A percentile compares a stretch with the other conserved stretches of the same genome.
These are phyloP conservation scores for Fusarium sp. DNA, from an alignment of 2,329 filamentous ascomycete genomes.

Conservation along the genomic window DNA sequence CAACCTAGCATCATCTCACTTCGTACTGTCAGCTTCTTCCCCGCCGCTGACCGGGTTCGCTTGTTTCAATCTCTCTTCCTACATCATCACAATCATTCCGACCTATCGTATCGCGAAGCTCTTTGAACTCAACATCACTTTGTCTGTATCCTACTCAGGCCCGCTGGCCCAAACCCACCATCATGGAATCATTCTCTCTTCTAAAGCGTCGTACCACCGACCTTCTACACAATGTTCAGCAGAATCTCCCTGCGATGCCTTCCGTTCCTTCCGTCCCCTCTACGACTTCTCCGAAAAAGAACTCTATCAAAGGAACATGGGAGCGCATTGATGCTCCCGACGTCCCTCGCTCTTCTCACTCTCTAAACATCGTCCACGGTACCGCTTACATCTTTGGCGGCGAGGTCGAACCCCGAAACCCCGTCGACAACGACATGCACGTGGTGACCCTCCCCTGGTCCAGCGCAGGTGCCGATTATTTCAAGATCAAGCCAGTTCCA, in stretches of 20 bases:
- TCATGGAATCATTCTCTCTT: slow-evolving; percentile 62
- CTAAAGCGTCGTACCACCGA: slow-evolving; percentile 67
- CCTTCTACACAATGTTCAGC: slow-evolving; percentile 61
- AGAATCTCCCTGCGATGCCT: slow-evolving; percentile 57
- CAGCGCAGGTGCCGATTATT: slow-evolving; percentile 69
- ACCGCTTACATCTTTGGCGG: slow-evolving; percentile 80
- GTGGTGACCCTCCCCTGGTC: slow-evolving; percentile 69
- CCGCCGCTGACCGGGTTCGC: slow-evolving; percentile 30
- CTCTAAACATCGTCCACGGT: slow-evolving; percentile 68
- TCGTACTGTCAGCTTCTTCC: slow-evolving; percentile 38
- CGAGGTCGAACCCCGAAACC: slow-evolving; percentile 72
- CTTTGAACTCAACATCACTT: not conserved
- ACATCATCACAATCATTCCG: slow-evolving; percentile 20
- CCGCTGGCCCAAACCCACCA: slow-evolving; percentile 23
- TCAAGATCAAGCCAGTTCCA: slow-evolving; percentile 62
- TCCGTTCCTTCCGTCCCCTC: slow-evolving; percentile 50
- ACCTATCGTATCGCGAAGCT: not conserved
- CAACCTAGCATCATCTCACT: slow-evolving; percentile 32
- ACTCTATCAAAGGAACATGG: slow-evolving; percentile 67
- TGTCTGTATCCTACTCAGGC: slow-evolving; percentile 9
- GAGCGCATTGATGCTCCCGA: slow-evolving; percentile 65
- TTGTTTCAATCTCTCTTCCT: slow-evolving; percentile 19
- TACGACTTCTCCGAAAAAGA: slow-evolving; percentile 35
- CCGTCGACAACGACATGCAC: slow-evolving; percentile 79
- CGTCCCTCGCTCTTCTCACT: slow-evolving; percentile 79